Evolutionary conservation across 129 eudicot species (phyloP).

Genomic region (Calendula officinalis): DNA sequence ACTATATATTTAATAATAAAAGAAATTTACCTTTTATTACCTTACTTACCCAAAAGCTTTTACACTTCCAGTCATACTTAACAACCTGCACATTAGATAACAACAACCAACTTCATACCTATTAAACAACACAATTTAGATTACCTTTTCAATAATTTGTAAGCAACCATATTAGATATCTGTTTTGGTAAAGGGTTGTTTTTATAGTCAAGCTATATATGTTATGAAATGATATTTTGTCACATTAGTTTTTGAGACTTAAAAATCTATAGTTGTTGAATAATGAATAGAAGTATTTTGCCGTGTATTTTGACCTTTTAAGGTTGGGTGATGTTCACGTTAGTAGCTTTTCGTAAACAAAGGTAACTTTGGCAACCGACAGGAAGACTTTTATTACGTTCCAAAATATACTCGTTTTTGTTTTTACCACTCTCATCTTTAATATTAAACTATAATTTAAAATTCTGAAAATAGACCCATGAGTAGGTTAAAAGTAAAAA

Average conservation of each 20-base stretch:
- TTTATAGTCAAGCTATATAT: no score
- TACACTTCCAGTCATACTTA: no score
- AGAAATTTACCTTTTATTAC: no score
- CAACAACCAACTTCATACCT: no score
- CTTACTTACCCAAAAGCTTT: no score
- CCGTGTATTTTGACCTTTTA: constrained; percentile 29
- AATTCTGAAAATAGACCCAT: constrained; percentile 1
- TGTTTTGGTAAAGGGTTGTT: no score
- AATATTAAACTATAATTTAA: not conserved
- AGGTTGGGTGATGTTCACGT: constrained; percentile 13
- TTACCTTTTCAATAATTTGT: no score
- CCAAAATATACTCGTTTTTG: not conserved
- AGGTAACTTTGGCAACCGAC: constrained; percentile 13
- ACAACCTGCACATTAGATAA: no score
- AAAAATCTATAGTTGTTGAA: not conserved
- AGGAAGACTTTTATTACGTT: constrained; percentile 24
- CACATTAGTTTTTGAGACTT: constrained; percentile 6
- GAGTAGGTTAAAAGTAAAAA: not conserved
- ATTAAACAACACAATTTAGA: no score
- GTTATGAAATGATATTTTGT: not conserved
- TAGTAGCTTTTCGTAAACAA: constrained; percentile 12
- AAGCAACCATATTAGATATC: no score
- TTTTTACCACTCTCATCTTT: not conserved
- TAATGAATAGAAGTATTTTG: not conserved
- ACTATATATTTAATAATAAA: no score